Evolutionary conservation across 179 eudicot species (phyloP).

Genomic region (Carnegiea gigantea): DNA sequence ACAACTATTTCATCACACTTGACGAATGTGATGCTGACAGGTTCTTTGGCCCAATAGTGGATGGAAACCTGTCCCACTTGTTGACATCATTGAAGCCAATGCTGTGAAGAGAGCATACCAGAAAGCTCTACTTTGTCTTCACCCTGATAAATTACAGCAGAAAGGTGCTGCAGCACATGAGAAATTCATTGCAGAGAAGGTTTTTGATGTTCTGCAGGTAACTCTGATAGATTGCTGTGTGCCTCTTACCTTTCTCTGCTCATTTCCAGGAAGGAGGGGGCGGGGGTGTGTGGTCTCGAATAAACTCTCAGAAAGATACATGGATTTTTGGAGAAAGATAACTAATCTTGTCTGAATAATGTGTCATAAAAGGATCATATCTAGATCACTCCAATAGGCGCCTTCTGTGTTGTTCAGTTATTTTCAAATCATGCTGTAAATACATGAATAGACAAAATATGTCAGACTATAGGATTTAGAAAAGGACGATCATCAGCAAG

Average conservation of each 20-base stretch:
- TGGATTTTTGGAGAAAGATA: not conserved
- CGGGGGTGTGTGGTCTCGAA: not conserved
- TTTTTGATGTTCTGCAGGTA: conserved; percentile 92
- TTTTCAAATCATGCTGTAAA: not conserved
- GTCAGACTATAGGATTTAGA: not conserved
- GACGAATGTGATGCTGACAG: conserved; percentile 26
- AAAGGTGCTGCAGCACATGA: conserved; percentile 76
- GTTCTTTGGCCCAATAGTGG: conserved; percentile 95
- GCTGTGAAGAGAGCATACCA: conserved; percentile 88
- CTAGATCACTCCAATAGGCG: not conserved
- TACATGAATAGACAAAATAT: not conserved
- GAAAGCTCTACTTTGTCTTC: conserved; percentile 72
- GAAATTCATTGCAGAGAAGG: conserved; percentile 72
- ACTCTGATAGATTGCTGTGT: not conserved
- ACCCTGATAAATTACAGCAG: conserved; percentile 96
- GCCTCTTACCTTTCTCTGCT: not conserved
- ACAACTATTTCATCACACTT: not conserved
- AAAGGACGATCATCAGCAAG: not conserved
- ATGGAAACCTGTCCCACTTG: conserved; percentile 90
- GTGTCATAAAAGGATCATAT: not conserved
- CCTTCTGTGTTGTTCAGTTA: not conserved
- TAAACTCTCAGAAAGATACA: not conserved
- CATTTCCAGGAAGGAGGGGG: not conserved
- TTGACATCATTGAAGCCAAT: conserved; percentile 76
- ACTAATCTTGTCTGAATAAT: not conserved